Evolutionary conservation across 257 asterid genomes (phyloP), one percentile per base, ranked within the genome.

Genomic region (Linaria vulgaris): DNA sequence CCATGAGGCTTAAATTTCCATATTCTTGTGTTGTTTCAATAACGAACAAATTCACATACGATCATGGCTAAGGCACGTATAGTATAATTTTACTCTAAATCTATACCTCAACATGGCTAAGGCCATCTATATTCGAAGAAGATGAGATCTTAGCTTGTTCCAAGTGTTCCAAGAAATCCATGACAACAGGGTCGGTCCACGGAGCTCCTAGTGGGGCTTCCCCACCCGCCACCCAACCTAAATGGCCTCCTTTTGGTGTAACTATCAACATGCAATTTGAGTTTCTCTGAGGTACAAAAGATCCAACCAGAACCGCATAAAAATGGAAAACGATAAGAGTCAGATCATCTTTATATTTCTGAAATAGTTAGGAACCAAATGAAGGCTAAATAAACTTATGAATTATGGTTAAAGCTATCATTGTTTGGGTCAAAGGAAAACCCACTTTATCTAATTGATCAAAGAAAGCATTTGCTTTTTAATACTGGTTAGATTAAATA

Each of bases 211-310:
- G 24, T 17, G 97, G 99, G 17, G 94, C 91, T 55, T 70, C 94
- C 0, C 48, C 24, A 19, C 99, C 97, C 7, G 99, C 97, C 58
- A 92, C 91, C 99, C 97, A 92, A n/a, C 99, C 99, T 72, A 92
- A 77, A 79, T 92, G 99, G 22, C 99, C 97, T 17, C 99, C 99
- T 80, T 84, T 79, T 3, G 99, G 99, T 19, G 99, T 87, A 17
- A 89, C 88, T 52, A 92, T 75, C 81, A 92, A 56, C 81, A 89
- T 79, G 61, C 96, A 87, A 73, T 89, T 82, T 10, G 85, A 78
- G 43, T 92, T 92, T 69, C 79, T 90, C 97, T 91, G 92, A 56
- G 45, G 71, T 34, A 63, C 46, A 43, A 22, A 52, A 58, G 27
- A 6, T 15, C 56, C 21, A 34, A 61, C 41, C 15, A 21, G 52